phyloP scores from a whole-genome alignment of 2,329 filamentous ascomycete species.

The Aspergillus quadricinctus region DNA sequence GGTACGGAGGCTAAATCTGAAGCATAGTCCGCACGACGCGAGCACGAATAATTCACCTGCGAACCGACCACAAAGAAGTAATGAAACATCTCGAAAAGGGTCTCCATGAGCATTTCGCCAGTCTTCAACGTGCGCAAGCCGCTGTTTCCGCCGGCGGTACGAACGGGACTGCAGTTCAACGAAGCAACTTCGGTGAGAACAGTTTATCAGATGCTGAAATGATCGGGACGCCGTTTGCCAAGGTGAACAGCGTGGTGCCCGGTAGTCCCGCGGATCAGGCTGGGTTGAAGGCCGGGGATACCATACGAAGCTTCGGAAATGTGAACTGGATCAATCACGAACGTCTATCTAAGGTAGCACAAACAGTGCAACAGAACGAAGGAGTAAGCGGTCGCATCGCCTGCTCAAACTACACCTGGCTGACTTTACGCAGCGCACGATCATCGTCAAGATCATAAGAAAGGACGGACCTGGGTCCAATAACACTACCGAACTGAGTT shows the following conservation, averaged over 20 bases:
- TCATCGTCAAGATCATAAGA: slow-evolving; percentile 65
- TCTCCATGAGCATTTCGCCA: slow-evolving; percentile 88
- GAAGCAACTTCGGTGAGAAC: slow-evolving; percentile 17
- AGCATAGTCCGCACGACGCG: slow-evolving; percentile 80
- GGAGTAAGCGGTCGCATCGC: slow-evolving; percentile 56
- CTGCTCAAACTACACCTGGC: background rate
- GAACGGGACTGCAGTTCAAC: slow-evolving; percentile 20
- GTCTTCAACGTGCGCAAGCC: slow-evolving; percentile 52
- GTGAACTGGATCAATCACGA: slow-evolving; percentile 84
- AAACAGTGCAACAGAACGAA: slow-evolving; percentile 84
- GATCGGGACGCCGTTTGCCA: slow-evolving; percentile 70
- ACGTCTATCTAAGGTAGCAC: slow-evolving; percentile 76
- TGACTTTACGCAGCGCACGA: slow-evolving; percentile 52
- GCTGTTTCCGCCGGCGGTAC: slow-evolving; percentile 24
- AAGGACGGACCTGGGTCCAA: slow-evolving; percentile 43
- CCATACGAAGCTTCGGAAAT: slow-evolving; percentile 78
- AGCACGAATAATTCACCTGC: slow-evolving; percentile 79
- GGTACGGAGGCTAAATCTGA: slow-evolving; percentile 11
- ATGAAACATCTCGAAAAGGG: slow-evolving; percentile 80
- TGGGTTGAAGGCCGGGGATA: slow-evolving; percentile 74
- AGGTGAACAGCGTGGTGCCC: slow-evolving; percentile 75
- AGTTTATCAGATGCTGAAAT: slow-evolving; percentile 24
- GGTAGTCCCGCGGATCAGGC: slow-evolving; percentile 78
- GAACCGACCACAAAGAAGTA: slow-evolving; percentile 88
- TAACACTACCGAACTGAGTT: slow-evolving; percentile 52